phyloP scores from a whole-genome alignment of 345 rosid species.

The Citrus inodora region DNA sequence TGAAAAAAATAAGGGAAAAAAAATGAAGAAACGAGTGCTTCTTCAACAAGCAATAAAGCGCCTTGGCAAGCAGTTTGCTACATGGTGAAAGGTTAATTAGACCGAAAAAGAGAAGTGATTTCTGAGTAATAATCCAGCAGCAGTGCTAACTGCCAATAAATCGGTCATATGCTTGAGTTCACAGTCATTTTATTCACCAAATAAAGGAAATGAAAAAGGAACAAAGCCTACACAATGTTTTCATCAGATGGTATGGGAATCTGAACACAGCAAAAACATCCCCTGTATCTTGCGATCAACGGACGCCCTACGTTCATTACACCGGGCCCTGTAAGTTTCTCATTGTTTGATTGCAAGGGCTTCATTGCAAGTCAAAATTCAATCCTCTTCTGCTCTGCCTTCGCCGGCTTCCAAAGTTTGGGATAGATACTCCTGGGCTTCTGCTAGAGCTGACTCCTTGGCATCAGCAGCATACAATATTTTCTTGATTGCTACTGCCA shows the following conservation, averaged over 20 bases:
- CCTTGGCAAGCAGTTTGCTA: no score
- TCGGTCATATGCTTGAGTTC: conserved; percentile 3
- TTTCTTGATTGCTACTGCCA: conserved; percentile 76
- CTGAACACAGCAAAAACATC: background rate
- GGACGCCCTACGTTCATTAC: conserved; percentile 1
- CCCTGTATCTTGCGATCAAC: background rate
- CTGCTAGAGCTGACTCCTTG: conserved; percentile 69
- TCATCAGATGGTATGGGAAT: background rate
- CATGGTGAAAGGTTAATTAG: background rate
- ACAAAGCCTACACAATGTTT: background rate
- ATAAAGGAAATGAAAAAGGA: background rate
- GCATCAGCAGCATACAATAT: conserved; percentile 85
- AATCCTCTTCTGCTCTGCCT: conserved; percentile 23
- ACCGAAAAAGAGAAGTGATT: background rate
- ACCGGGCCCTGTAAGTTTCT: background rate
- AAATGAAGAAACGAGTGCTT: no score
- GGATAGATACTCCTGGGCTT: conserved; percentile 70
- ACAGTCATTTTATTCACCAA: background rate
- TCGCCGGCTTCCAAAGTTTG: conserved; percentile 34
- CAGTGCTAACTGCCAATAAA: background rate
- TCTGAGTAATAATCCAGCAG: background rate
- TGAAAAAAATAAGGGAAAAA: no score
- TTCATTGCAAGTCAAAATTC: conserved; percentile 14
- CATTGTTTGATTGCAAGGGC: background rate
- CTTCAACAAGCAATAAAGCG: no score